phyloP scores from a whole-genome alignment of 345 rosid species.

The Mangifera indica region DNA sequence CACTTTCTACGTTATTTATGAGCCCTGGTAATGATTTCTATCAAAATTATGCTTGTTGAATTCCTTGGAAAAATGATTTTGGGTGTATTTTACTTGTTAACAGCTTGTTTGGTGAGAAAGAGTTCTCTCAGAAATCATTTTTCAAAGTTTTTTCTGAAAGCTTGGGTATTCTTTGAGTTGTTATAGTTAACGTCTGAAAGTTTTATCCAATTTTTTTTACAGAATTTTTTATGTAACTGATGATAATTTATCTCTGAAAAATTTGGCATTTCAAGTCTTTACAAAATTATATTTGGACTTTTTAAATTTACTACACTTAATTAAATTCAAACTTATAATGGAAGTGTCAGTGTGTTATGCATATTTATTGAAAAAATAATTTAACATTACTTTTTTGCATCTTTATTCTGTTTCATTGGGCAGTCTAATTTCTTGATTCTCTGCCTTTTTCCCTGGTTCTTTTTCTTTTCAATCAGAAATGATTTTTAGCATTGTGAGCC shows the following conservation, averaged over 20 bases:
- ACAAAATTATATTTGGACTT: slow-evolving; percentile 1
- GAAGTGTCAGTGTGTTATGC: neutral
- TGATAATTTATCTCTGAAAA: neutral
- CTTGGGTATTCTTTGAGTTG: neutral
- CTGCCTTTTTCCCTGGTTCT: neutral
- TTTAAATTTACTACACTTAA: too few species aligned
- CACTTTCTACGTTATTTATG: neutral
- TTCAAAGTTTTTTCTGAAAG: neutral
- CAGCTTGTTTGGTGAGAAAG: slow-evolving; percentile 10
- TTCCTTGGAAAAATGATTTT: neutral
- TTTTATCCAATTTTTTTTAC: neutral
- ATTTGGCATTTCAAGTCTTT: neutral
- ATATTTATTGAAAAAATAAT: slow-evolving; percentile 9
- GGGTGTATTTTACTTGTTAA: neutral
- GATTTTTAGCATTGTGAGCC: slow-evolving; percentile 11
- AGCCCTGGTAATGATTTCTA: neutral
- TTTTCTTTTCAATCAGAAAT: neutral
- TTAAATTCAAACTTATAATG: slow-evolving; percentile 6
- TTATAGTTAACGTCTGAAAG: neutral
- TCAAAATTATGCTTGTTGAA: neutral
- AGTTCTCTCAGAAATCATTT: neutral
- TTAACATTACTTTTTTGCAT: neutral
- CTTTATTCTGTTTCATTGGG: slow-evolving; percentile 18
- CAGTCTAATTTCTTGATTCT: slow-evolving; percentile 11
- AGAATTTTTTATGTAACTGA: neutral